Percentiles rank a stretch among this genome's conserved stretches.
Conservation (phyloP, 1,284 basidiomycete species). For the Singerocomus inundabilis region DNA sequence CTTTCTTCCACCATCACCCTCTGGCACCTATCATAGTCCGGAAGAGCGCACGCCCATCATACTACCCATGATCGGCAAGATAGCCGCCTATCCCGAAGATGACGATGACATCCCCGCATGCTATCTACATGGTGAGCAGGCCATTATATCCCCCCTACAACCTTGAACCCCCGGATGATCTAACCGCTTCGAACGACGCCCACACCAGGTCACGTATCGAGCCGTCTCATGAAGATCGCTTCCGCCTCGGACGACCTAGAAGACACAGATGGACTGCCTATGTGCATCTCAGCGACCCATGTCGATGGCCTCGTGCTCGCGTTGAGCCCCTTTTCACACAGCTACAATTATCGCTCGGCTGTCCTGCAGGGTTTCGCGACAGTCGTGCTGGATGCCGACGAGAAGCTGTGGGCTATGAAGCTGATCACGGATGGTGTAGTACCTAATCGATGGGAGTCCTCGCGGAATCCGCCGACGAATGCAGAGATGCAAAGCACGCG, state of each 20-base stretch:
- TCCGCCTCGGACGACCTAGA: background rate
- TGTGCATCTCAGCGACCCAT: constrained; percentile 28
- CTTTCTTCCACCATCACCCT: constrained; percentile 21
- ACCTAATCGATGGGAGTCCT: constrained; percentile 25
- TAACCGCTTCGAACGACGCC: background rate
- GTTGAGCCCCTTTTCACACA: constrained; percentile 26
- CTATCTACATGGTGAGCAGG: constrained; percentile 25
- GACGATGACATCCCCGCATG: constrained; percentile 13
- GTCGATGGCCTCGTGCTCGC: constrained; percentile 26
- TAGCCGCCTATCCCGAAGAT: constrained; percentile 18
- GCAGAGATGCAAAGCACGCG: constrained; percentile 26
- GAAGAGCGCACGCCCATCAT: constrained; percentile 20
- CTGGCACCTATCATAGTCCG: constrained; percentile 13
- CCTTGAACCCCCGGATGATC: background rate
- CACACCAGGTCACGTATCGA: constrained; percentile 21
- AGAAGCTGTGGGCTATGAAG: constrained; percentile 27
- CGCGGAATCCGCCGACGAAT: constrained; percentile 22
- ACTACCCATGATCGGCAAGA: constrained; percentile 29
- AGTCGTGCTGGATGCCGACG: constrained; percentile 16
- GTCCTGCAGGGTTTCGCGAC: constrained; percentile 23
- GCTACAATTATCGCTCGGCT: constrained; percentile 29
- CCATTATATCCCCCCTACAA: no score
- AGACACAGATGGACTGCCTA: constrained; percentile 10
- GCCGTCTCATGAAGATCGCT: constrained; percentile 28
- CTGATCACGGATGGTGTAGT: constrained; percentile 26